A percentile compares a stretch with the other conserved stretches of the same genome.
Evolutionary conservation across 2,329 filamentous ascomycete species (phyloP).

Genomic region (Alternaria sp.): DNA sequence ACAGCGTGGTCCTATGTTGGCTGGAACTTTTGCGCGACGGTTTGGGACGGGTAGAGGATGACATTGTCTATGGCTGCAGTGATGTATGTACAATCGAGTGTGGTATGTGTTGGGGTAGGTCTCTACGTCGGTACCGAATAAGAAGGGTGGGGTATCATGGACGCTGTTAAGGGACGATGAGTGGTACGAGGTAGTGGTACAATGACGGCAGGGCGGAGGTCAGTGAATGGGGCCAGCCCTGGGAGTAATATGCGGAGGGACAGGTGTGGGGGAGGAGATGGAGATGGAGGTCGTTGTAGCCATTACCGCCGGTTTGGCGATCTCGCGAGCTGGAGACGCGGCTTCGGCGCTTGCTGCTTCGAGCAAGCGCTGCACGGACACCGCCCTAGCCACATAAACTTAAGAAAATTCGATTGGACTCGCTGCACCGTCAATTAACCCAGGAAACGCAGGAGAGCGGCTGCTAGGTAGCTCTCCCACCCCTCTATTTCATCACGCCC

Average conservation of each 20-base stretch:
- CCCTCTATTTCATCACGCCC: slow-evolving; percentile 39
- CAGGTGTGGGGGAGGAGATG: slow-evolving; percentile 7
- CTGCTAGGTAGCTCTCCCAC: slow-evolving; percentile 15
- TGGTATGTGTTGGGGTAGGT: slow-evolving; percentile 8
- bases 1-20: slow-evolving; percentile 69
- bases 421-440: slow-evolving; percentile 14
- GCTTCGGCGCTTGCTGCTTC: slow-evolving; percentile 16
- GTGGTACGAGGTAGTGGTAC: slow-evolving; percentile 2
- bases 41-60: slow-evolving; percentile 40
- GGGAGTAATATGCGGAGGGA: slow-evolving; percentile 14
- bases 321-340: slow-evolving; percentile 8
- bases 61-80: slow-evolving; percentile 24
- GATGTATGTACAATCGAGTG: slow-evolving; percentile 3
- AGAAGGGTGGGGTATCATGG: slow-evolving; percentile 21
- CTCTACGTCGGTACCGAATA: slow-evolving; percentile 10
- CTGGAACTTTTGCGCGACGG: slow-evolving; percentile 51
- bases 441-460: slow-evolving; percentile 18
- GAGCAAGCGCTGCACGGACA: slow-evolving; percentile 8
- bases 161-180: slow-evolving; percentile 8
- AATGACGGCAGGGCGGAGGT: slow-evolving; percentile 11
- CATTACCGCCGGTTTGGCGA: slow-evolving; percentile 8
- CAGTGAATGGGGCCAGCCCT: slow-evolving; percentile 28
- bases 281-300: slow-evolving; percentile 5
- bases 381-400: slow-evolving; percentile 13
- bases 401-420: slow-evolving; percentile 22